These are phyloP conservation scores for Phytophthora tentaculata DNA, from an alignment of 352 stramenopile genomes.

Conservation along the genomic window DNA sequence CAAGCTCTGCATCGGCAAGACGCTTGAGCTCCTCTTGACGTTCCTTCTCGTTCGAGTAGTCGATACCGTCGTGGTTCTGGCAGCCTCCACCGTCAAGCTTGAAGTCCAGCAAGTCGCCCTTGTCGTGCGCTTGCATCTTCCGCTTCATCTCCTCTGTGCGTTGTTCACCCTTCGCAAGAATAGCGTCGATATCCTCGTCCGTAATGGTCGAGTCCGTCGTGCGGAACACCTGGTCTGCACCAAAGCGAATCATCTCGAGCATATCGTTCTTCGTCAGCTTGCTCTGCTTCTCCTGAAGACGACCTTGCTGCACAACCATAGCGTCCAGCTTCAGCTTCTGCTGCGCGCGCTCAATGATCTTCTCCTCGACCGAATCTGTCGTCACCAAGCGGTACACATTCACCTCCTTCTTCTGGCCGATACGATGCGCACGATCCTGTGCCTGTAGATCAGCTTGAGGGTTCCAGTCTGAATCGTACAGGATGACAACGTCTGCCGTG, in stretches of 20 bases:
- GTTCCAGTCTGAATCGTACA: conserved; percentile 99
- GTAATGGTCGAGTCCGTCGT: conserved; percentile 97
- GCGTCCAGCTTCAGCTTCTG: conserved; percentile 96
- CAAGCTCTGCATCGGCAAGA: conserved; percentile 84
- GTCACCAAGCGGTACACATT: conserved; percentile 96
- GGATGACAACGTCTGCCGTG: conserved; percentile 98
- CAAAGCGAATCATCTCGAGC: conserved; percentile 97
- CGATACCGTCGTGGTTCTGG: conserved; percentile 97
- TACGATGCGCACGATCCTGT: conserved; percentile 96
- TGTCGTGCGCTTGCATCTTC: conserved; percentile 87
- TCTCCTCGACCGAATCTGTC: conserved; percentile 98
- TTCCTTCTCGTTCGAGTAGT: conserved; percentile 95
- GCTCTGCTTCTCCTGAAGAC: conserved; percentile 88
- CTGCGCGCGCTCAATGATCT: conserved; percentile 97
- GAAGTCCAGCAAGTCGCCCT: conserved; percentile 89
- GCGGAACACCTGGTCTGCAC: conserved; percentile 97
- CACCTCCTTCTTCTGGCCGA: conserved; percentile 99
- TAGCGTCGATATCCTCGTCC: conserved; percentile 98
- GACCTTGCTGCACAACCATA: conserved; percentile 89
- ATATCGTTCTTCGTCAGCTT: conserved; percentile 97
- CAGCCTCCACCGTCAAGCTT: conserved; percentile 93
- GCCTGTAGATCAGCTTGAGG: conserved; percentile 96
- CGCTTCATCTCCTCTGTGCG: conserved; percentile 90
- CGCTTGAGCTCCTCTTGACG: conserved; percentile 87
- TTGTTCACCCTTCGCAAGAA: conserved; percentile 92